Evolutionary conservation across 805 yeast genomes (phyloP).

Genomic region (Barnettozyma pratensis): DNA sequence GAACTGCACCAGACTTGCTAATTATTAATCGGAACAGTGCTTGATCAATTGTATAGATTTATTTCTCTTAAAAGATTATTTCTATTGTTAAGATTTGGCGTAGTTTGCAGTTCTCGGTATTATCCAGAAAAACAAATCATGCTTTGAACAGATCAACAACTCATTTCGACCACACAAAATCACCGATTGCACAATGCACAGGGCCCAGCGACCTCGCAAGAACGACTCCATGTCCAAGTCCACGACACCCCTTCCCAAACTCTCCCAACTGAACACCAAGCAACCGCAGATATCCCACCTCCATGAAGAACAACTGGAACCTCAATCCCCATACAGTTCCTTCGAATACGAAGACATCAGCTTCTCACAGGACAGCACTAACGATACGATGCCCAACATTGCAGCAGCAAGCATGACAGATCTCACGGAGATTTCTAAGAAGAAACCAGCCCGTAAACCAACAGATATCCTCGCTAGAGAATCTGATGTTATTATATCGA

Average conservation of each 20-base stretch:
- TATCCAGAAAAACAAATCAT: too few relatives aligned
- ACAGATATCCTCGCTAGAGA: constrained; percentile 58
- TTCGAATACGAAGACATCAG: constrained; percentile 10
- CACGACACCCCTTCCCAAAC: constrained; percentile 5
- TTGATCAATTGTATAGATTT: too few relatives aligned
- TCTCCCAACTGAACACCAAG: not conserved
- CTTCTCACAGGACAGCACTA: not conserved
- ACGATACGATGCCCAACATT: not conserved
- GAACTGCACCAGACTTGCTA: too few relatives aligned
- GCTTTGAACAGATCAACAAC: too few relatives aligned
- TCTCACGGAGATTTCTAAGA: not conserved
- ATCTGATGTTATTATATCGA: constrained; percentile 59
- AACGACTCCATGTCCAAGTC: constrained; percentile 4
- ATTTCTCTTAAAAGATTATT: too few relatives aligned
- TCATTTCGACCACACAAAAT: too few relatives aligned
- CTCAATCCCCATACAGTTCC: constrained; percentile 1
- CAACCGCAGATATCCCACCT: not conserved
- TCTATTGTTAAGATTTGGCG: too few relatives aligned
- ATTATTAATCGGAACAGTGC: too few relatives aligned
- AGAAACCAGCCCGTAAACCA: constrained; percentile 11
- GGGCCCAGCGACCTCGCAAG: not conserved
- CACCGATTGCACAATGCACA: too few relatives aligned
- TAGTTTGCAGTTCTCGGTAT: too few relatives aligned
- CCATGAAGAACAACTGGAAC: not conserved
- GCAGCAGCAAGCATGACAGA: not conserved